phyloP scores from a whole-genome alignment of 1,284 basidiomycete genomes.

The Earliella scabrosa region DNA sequence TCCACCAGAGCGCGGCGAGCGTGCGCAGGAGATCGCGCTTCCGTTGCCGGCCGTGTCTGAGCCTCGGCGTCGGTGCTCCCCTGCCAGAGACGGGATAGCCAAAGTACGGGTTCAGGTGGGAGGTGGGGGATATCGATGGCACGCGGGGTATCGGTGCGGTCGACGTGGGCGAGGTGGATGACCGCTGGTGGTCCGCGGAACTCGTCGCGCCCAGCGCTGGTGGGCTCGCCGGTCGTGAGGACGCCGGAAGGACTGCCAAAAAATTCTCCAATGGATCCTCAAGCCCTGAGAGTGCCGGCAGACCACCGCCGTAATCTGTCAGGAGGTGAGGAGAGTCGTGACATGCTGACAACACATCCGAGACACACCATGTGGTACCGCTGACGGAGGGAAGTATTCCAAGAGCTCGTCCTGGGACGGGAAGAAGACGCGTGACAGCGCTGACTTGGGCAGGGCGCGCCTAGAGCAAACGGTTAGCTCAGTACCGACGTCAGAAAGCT shows the following conservation, averaged over 20 bases:
- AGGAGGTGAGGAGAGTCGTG: slow-evolving; percentile 1
- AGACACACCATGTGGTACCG: slow-evolving; percentile 61
- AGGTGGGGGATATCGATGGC: slow-evolving; percentile 50
- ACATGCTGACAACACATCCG: slow-evolving; percentile 7
- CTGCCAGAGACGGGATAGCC: slow-evolving; percentile 68
- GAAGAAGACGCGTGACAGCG: slow-evolving; percentile 77
- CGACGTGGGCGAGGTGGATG: not conserved
- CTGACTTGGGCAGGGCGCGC: slow-evolving; percentile 70
- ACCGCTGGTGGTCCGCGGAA: slow-evolving; percentile 2
- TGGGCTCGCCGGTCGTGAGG: not conserved
- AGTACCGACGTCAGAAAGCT: slow-evolving; percentile 10
- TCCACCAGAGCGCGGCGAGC: slow-evolving; percentile 67
- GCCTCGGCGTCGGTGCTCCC: slow-evolving; percentile 37
- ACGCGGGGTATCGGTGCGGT: slow-evolving; percentile 9
- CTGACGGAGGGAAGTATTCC: slow-evolving; percentile 56
- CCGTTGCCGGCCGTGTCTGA: slow-evolving; percentile 65
- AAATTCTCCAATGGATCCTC: slow-evolving; percentile 46
- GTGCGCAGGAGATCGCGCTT: slow-evolving; percentile 75
- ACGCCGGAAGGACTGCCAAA: not conserved
- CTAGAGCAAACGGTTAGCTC: slow-evolving; percentile 39
- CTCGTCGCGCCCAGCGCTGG: not conserved
- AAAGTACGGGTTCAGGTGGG: slow-evolving; percentile 77
- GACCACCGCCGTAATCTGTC: slow-evolving; percentile 64
- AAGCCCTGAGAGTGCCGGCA: slow-evolving; percentile 50
- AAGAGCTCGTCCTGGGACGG: slow-evolving; percentile 62